Conservation (phyloP, 257 asterid genomes). For the Ballota nigra region DNA sequence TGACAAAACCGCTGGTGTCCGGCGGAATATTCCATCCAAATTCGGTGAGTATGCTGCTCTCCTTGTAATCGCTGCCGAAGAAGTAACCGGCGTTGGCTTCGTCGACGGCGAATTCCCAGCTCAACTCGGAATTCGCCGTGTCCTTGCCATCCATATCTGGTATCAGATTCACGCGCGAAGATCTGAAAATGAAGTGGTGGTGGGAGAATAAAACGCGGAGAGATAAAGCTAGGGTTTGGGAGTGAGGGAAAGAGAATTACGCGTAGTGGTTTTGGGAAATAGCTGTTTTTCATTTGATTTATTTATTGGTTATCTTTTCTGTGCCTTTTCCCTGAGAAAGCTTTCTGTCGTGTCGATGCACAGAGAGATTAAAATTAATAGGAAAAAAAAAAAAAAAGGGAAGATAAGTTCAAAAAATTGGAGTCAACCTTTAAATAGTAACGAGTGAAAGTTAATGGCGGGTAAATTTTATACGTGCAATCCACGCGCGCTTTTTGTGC, state of each 20-base stretch:
- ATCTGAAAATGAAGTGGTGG: background rate
- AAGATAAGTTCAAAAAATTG: background rate
- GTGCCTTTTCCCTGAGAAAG: conserved; percentile 1
- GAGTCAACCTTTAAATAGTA: conserved; percentile 29
- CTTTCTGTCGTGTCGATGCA: conserved; percentile 26
- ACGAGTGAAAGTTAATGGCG: background rate
- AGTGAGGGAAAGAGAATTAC: conserved; percentile 26
- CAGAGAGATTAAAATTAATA: background rate
- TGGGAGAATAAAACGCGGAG: conserved; percentile 33
- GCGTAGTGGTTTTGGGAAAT: conserved; percentile 23
- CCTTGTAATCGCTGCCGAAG: conserved; percentile 36
- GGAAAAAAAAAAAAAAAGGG: no score
- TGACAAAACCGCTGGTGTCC: conserved; percentile 25
- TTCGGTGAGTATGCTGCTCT: conserved; percentile 43
- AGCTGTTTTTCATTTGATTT: conserved; percentile 24
- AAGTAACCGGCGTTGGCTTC: conserved; percentile 20
- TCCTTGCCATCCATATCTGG: conserved; percentile 33
- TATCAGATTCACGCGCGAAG: background rate
- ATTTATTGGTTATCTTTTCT: conserved; percentile 6
- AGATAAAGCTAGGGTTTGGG: conserved; percentile 49
- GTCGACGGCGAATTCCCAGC: conserved; percentile 34
- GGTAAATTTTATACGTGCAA: background rate
- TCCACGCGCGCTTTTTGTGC: background rate
- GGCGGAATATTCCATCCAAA: conserved; percentile 67
- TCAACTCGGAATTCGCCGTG: conserved; percentile 30